phyloP scores from a whole-genome alignment of 2,329 filamentous ascomycete genomes.

The Stagonosporopsis cucurbitacearum region DNA sequence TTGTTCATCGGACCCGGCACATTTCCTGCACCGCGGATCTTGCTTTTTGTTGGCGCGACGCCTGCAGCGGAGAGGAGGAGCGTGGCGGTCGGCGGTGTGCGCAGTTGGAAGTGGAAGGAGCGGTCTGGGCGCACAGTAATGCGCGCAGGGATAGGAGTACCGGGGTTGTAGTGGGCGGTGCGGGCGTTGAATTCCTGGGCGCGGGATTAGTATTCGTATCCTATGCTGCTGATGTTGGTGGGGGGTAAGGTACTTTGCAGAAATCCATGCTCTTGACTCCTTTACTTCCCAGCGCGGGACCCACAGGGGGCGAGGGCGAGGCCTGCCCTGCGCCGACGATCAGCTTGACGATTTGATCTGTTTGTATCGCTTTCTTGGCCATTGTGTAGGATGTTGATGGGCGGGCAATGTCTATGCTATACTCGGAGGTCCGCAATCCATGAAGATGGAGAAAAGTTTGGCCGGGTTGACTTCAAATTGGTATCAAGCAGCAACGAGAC shows the following conservation, averaged over 20 bases:
- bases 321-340: constrained; percentile 97
- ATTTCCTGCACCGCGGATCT: constrained; percentile 72
- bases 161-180: constrained; percentile 80
- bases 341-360: constrained; percentile 79
- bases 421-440: constrained; percentile 19
- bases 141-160: constrained; percentile 87
- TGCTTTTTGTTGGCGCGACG: constrained; percentile 75
- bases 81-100: constrained; percentile 93
- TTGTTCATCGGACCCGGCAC: constrained; percentile 55
- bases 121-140: constrained; percentile 93
- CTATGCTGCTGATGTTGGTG: neutral
- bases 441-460: constrained; percentile 5
- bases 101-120: constrained; percentile 89
- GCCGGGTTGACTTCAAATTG: neutral
- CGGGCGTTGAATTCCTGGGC: constrained; percentile 92
- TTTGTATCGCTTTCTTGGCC: constrained; percentile 47
- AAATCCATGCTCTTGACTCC: constrained; percentile 99
- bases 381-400: constrained; percentile 29
- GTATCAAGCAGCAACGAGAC: neutral
- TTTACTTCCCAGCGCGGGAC: constrained; percentile 94
- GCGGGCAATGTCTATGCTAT: neutral
- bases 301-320: constrained; percentile 91
- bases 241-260: constrained; percentile 75
- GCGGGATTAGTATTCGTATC: neutral
- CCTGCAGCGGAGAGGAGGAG: constrained; percentile 84